Evolutionary conservation across 2,329 filamentous ascomycete species (phyloP).

Genomic region (Escovopsis sp.): DNA sequence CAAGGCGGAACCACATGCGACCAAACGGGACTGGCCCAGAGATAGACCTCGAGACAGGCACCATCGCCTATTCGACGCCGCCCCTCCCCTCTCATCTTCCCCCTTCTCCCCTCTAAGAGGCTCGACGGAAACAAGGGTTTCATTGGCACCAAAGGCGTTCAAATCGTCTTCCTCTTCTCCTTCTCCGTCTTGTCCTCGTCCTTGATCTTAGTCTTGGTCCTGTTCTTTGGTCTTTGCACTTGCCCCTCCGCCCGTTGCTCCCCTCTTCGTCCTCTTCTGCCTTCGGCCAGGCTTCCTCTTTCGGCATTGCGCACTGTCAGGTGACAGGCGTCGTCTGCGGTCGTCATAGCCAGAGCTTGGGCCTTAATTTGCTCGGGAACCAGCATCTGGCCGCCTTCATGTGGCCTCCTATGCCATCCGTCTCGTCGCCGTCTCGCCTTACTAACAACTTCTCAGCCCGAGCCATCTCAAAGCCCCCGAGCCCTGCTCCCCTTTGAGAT

Average conservation of each 20-base stretch:
- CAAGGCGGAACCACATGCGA: too few relatives aligned
- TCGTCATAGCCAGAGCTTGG: slow-evolving; percentile 12
- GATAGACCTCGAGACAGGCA: too few relatives aligned
- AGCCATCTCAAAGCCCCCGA: neutral
- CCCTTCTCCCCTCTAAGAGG: neutral
- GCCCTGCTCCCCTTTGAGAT: neutral
- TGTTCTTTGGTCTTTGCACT: too few relatives aligned
- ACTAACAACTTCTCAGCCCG: slow-evolving; percentile 3
- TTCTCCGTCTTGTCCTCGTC: slow-evolving; percentile 23
- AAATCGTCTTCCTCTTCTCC: neutral
- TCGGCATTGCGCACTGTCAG: slow-evolving; percentile 34
- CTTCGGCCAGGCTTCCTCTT: slow-evolving; percentile 16
- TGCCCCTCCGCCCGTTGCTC: too few relatives aligned
- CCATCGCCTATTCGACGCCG: too few relatives aligned
- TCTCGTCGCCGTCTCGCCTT: slow-evolving; percentile 7
- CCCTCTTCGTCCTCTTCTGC: neutral
- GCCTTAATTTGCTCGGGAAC: slow-evolving; percentile 7
- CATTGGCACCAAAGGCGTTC: too few relatives aligned
- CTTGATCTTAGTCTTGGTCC: slow-evolving; percentile 1
- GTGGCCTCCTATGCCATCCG: neutral
- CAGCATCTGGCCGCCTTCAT: slow-evolving; percentile 8
- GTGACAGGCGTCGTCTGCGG: slow-evolving; percentile 30
- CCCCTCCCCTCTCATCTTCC: slow-evolving; percentile 11
- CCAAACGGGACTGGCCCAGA: too few relatives aligned
- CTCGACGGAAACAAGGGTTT: too few relatives aligned